Percentiles rank a stretch among this genome's conserved stretches.
phyloP scores from a whole-genome alignment of 441 rosid genomes.

The Dalechampia spathulata region DNA sequence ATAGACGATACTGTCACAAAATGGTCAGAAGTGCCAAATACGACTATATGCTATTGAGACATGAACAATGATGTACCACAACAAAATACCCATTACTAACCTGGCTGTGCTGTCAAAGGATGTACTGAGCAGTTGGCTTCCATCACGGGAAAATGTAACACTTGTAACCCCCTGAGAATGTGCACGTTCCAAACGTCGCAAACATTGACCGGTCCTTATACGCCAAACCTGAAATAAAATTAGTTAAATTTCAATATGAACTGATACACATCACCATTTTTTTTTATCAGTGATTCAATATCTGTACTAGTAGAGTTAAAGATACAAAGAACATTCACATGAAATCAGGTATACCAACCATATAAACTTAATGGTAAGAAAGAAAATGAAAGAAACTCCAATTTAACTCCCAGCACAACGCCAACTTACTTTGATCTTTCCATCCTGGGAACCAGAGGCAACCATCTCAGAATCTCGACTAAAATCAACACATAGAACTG shows the following conservation, averaged over 20 bases:
- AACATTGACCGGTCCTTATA: slow-evolving; percentile 88
- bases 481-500: slow-evolving; percentile 93
- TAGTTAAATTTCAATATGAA: slow-evolving; percentile 6
- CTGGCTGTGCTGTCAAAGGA: slow-evolving; percentile 95
- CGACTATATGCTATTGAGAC: neutral
- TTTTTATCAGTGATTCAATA: too few relatives aligned
- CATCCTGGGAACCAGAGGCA: slow-evolving; percentile 95
- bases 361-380: too few relatives aligned
- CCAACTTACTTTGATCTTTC: slow-evolving; percentile 78
- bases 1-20: too few relatives aligned
- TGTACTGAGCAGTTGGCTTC: slow-evolving; percentile 88
- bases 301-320: neutral
- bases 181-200: slow-evolving; percentile 90
- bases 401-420: neutral
- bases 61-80: too few relatives aligned
- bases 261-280: slow-evolving; percentile 1
- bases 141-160: slow-evolving; percentile 92
- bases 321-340: neutral
- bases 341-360: too few relatives aligned
- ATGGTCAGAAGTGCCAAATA: neutral
- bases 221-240: slow-evolving; percentile 77
- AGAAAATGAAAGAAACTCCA: neutral
- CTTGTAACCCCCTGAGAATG: slow-evolving; percentile 96
- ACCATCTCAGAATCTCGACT: slow-evolving; percentile 98
- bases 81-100: slow-evolving; percentile 22